These are phyloP conservation scores for Viola odorata DNA, from an alignment of 345 rosid genomes.

Conservation along the genomic window DNA sequence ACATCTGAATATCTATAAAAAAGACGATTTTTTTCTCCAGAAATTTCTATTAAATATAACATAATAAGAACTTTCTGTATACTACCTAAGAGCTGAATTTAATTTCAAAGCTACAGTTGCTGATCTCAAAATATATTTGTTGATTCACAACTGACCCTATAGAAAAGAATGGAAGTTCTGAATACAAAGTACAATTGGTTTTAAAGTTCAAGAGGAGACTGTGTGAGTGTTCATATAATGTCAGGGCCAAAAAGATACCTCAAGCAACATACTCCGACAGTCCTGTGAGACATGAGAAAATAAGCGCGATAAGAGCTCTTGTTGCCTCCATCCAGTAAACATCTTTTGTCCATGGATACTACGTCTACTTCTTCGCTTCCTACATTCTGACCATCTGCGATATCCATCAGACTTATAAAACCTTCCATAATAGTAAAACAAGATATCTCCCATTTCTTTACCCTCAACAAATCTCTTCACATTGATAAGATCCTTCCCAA, in stretches of 20 bases:
- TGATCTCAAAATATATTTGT: too few relatives aligned
- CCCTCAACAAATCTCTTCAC: conserved; percentile 45
- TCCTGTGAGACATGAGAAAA: conserved; percentile 32
- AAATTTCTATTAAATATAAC: too few relatives aligned
- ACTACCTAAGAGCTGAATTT: too few relatives aligned
- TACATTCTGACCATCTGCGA: conserved; percentile 49
- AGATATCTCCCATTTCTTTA: conserved; percentile 40
- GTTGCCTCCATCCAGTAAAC: conserved; percentile 50
- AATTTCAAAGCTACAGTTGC: too few relatives aligned
- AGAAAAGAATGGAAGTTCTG: too few relatives aligned
- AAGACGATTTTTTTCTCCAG: too few relatives aligned
- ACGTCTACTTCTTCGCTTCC: conserved; percentile 39
- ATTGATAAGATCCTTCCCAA: conserved; percentile 50
- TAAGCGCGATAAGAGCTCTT: conserved; percentile 51
- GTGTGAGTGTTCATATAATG: background rate
- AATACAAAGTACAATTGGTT: too few relatives aligned
- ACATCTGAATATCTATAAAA: too few relatives aligned
- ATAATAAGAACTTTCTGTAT: too few relatives aligned
- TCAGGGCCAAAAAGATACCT: conserved; percentile 30
- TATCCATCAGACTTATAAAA: conserved; percentile 45
- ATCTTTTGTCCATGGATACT: conserved; percentile 45
- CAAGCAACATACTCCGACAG: conserved; percentile 25
- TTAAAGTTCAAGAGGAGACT: too few relatives aligned
- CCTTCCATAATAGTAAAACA: conserved; percentile 50
- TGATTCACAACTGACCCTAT: too few relatives aligned